These are phyloP conservation scores for Lactarius hengduanensis DNA, from an alignment of 768 basidiomycete genomes.

Conservation along the genomic window DNA sequence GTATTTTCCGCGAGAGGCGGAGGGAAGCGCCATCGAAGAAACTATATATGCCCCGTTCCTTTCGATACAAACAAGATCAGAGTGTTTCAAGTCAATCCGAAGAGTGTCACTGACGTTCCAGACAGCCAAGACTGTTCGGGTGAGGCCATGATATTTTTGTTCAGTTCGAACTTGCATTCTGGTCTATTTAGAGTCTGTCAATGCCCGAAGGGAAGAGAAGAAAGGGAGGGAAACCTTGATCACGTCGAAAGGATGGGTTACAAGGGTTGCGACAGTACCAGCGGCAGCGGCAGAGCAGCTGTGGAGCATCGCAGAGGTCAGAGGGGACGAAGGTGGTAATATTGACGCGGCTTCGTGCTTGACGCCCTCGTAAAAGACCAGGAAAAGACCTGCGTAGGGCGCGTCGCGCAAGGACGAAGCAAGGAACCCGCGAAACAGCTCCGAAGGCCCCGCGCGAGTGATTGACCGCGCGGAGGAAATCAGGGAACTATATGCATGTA, in stretches of 20 bases:
- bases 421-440: constrained; percentile 80
- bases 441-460: constrained; percentile 68
- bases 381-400: constrained; percentile 88
- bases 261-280: constrained; percentile 78
- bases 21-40: constrained; percentile 87
- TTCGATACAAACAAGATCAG: constrained; percentile 10
- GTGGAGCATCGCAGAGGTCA: constrained; percentile 54
- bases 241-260: constrained; percentile 92
- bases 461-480: constrained; percentile 57
- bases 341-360: constrained; percentile 68
- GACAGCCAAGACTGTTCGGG: constrained; percentile 61
- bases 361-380: constrained; percentile 84
- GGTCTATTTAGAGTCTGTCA: constrained; percentile 49
- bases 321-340: constrained; percentile 42
- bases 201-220: constrained; percentile 6
- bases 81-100: neutral
- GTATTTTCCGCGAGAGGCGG: constrained; percentile 79
- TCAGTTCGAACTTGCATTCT: constrained; percentile 89
- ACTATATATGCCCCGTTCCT: constrained; percentile 79
- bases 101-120: constrained; percentile 53
- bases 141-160: constrained; percentile 68
- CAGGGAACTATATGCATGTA: constrained; percentile 68
- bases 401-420: constrained; percentile 93
- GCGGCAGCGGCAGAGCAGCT: constrained; percentile 72
- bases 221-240: constrained; percentile 62